Conservation (phyloP, 345 rosid genomes). For the Rhodomyrtus tomentosa region DNA sequence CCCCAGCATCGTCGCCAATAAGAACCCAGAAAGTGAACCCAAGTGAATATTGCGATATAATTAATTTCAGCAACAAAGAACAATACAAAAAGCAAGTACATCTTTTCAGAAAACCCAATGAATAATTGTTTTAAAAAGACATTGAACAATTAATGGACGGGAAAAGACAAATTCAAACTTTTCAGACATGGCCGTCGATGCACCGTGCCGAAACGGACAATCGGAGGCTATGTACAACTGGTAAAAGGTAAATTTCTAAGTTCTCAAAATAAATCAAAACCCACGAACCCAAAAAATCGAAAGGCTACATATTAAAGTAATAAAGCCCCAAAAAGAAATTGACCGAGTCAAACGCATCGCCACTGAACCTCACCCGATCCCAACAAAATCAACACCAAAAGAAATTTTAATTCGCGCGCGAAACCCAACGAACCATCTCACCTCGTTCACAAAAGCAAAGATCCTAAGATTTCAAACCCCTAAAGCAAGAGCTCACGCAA, state of each 20-base stretch:
- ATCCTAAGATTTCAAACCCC: neutral
- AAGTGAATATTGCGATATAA: constrained; percentile 1
- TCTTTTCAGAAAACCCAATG: neutral
- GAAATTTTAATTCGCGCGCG: constrained; percentile 32
- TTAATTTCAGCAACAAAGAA: neutral
- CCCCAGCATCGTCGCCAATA: constrained; percentile 8
- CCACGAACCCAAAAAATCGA: constrained; percentile 16
- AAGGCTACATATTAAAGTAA: constrained; percentile 17
- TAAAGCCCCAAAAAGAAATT: constrained; percentile 8
- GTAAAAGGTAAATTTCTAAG: neutral
- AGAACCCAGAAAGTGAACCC: constrained; percentile 2
- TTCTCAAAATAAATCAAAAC: constrained; percentile 10
- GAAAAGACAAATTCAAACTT: constrained; percentile 63
- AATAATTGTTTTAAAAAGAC: neutral
- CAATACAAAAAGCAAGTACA: neutral
- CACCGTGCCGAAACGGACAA: constrained; percentile 18
- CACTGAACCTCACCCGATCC: constrained; percentile 25
- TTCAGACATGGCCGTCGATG: constrained; percentile 37
- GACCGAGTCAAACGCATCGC: constrained; percentile 51
- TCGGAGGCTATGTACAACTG: constrained; percentile 8
- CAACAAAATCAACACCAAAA: constrained; percentile 12
- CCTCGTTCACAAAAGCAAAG: neutral
- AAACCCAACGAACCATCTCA: constrained; percentile 15
- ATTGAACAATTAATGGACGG: constrained; percentile 7
- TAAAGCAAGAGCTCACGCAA: neutral